Evolutionary conservation across 176 grass and related monocot genomes (phyloP).

Genomic region (Triticum timopheevii): DNA sequence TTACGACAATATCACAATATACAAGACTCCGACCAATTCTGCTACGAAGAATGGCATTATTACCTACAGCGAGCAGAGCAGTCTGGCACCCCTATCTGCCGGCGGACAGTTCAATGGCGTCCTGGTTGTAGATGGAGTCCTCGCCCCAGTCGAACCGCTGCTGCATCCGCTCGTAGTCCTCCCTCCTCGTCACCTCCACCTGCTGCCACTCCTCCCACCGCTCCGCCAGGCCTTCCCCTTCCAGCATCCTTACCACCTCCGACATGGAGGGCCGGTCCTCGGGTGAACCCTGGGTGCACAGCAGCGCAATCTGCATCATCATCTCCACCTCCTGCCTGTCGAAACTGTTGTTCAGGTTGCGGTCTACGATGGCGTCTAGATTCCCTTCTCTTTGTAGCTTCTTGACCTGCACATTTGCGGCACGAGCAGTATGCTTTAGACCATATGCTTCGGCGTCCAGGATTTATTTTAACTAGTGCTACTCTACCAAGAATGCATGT

Average conservation of each 20-base stretch:
- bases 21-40: background rate
- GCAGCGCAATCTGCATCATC: slow-evolving; percentile 88
- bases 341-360: slow-evolving; percentile 59
- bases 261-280: slow-evolving; percentile 95
- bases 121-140: slow-evolving; percentile 85
- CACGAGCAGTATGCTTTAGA: background rate
- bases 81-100: slow-evolving; percentile 40
- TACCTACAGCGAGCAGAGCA: background rate
- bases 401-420: slow-evolving; percentile 64
- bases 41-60: background rate
- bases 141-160: slow-evolving; percentile 85
- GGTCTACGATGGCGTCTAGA: slow-evolving; percentile 62
- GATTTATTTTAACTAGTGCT: background rate
- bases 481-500: too few species aligned
- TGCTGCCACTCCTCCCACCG: slow-evolving; percentile 98
- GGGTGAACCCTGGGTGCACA: slow-evolving; percentile 84
- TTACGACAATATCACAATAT: background rate
- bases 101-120: slow-evolving; percentile 69
- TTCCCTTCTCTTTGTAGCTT: slow-evolving; percentile 83
- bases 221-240: slow-evolving; percentile 88
- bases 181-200: slow-evolving; percentile 77
- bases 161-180: slow-evolving; percentile 77
- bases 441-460: background rate
- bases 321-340: slow-evolving; percentile 77
- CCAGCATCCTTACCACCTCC: slow-evolving; percentile 92